These are phyloP conservation scores for Brassica nigra DNA, from an alignment of 345 rosid species.

Conservation along the genomic window DNA sequence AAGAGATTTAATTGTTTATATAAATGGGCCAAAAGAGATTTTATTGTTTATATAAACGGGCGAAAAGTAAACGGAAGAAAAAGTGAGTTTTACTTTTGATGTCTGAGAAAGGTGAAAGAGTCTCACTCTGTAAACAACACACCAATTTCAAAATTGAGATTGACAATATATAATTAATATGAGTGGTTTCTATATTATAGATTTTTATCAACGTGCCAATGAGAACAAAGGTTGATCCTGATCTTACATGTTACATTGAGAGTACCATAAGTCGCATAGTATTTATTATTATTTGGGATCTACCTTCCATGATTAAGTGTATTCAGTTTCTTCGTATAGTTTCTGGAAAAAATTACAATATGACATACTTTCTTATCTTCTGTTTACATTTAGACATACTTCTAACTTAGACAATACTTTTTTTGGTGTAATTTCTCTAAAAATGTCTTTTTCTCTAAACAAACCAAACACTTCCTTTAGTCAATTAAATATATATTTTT, in stretches of 20 bases:
- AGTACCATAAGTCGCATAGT: background rate
- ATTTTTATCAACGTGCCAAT: conserved; percentile 6
- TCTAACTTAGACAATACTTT: too few relatives aligned
- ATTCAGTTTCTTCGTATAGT: conserved; percentile 1
- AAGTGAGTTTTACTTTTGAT: conserved; percentile 26
- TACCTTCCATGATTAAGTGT: background rate
- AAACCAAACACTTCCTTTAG: too few relatives aligned
- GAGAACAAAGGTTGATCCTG: conserved; percentile 13
- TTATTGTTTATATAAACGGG: conserved; percentile 26
- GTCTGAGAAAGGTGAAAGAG: conserved; percentile 27
- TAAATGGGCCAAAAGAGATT: conserved; percentile 32
- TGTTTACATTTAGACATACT: too few relatives aligned
- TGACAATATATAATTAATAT: conserved; percentile 14
- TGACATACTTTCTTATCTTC: too few relatives aligned
- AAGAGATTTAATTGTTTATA: conserved; percentile 30
- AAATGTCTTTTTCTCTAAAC: too few relatives aligned
- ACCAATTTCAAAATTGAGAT: conserved; percentile 18
- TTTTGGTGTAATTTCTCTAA: too few relatives aligned
- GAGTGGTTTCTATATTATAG: conserved; percentile 2
- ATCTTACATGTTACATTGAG: conserved; percentile 17
- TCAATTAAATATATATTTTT: too few relatives aligned
- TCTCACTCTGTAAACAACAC: conserved; percentile 28
- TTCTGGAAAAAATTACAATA: background rate
- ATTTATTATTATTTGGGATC: background rate
- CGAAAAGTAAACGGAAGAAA: conserved; percentile 24